Evolutionary conservation across 306 rosid genomes (phyloP).

Genomic region (Vigna reflexopilosa): DNA sequence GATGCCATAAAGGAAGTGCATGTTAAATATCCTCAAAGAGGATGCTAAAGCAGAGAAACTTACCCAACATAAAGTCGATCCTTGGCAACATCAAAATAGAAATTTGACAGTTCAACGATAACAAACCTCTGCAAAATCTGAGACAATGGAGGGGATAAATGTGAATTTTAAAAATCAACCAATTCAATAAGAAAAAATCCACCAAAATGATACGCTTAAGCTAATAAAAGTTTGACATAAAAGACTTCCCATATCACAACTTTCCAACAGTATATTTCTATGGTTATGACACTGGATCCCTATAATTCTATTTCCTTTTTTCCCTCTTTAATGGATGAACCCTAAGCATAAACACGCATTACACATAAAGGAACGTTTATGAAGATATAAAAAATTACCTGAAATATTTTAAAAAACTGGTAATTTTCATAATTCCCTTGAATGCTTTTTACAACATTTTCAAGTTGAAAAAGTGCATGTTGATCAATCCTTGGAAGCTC

Average conservation of each 20-base stretch:
- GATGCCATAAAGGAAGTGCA: background rate
- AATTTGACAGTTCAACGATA: conserved; percentile 92
- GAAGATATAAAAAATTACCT: conserved; percentile 58
- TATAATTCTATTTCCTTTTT: background rate
- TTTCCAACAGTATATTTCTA: background rate
- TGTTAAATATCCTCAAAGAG: background rate
- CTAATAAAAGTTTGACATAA: conserved; percentile 4
- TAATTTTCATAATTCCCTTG: conserved; percentile 85
- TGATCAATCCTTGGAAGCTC: conserved; percentile 93
- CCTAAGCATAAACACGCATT: conserved; percentile 10
- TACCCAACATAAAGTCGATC: conserved; percentile 99
- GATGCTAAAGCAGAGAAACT: conserved; percentile 18
- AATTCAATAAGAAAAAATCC: conserved; percentile 20
- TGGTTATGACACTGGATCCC: background rate
- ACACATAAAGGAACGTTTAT: conserved; percentile 18
- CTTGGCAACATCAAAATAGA: conserved; percentile 95
- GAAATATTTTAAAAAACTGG: conserved; percentile 96
- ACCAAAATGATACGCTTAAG: conserved; percentile 37
- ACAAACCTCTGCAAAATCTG: conserved; percentile 96
- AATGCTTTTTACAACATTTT: conserved; percentile 75
- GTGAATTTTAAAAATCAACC: conserved; percentile 35
- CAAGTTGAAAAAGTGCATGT: conserved; percentile 92
- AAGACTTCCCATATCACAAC: conserved; percentile 8
- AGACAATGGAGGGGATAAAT: conserved; percentile 43
- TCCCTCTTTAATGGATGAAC: conserved; percentile 22